Base-by-base conservation (phyloP, 768 basidiomycete species). In the Pleurotus cornucopiae region DNA sequence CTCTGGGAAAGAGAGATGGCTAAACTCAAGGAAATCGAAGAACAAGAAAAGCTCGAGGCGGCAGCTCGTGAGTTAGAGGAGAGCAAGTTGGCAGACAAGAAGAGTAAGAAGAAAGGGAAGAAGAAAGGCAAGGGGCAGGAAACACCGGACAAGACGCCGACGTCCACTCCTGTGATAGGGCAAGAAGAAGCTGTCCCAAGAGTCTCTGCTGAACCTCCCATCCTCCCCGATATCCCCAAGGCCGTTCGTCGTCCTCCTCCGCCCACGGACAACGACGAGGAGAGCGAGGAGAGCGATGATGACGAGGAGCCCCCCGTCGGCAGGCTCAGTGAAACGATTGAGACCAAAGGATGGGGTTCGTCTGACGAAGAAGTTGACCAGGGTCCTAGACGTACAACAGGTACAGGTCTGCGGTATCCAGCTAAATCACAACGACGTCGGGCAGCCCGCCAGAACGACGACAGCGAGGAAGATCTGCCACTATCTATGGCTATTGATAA, bases 1-100 rank as follows among this genome's bases (percentile, higher is more conserved):
- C 64, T 96, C 7, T 96, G 94, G 94, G 89, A 95, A 65, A 79
- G 83, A 40, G 94, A 97, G 69, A 80, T 94, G 76, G 81, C 71
- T 14, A 96, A 91, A 67, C 74, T 96, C 52, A 82, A 82, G 59
- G 77, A 84, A 58, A 89, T 94, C 0, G 87, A 96, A 67, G 85
- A 82, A 11, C 67, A 63, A 51, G 93, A 94, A 66, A 78, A 73
- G 55, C 66, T 63, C 9, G 85, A 83, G 56, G 79, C 76, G n/a
- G 82, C 83, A 57, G 79, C 75, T 34, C 76, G 72, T 52, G 73
- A 63, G 65, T 74, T 67, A 48, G 68, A 64, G 52, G 80, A 84
- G 57, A 78, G 72, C 47, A 75, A 73, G 59, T 78, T 72, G 49
- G 76, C 75, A 57, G 72, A 68, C 30, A 76, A 70, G 63, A 80